Percentiles rank a stretch among this genome's conserved stretches.
Evolutionary conservation across 768 basidiomycete species (phyloP).

Genomic region (Boletus rubescentipes): DNA sequence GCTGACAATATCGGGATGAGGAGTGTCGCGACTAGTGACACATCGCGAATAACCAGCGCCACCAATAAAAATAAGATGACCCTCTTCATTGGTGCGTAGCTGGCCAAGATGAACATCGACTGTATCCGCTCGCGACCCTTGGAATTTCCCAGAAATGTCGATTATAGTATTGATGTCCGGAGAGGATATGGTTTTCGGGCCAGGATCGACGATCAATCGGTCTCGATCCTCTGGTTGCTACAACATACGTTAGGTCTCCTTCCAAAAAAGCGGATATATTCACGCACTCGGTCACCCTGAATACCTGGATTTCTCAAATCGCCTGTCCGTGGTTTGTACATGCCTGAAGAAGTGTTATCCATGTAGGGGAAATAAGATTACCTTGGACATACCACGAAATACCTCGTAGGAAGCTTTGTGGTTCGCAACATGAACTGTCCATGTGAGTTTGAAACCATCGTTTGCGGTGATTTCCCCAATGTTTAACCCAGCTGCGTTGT

Average conservation of each 20-base stretch:
- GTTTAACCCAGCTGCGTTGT: background rate
- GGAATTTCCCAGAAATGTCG: background rate
- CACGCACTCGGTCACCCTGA: background rate
- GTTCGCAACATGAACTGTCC: background rate
- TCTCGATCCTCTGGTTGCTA: background rate
- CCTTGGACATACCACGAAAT: background rate
- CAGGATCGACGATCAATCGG: background rate
- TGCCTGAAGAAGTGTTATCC: too few species aligned
- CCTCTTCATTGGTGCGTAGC: slow-evolving; percentile 5
- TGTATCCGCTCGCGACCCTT: background rate
- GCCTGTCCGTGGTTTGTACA: too few species aligned
- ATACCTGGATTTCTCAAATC: background rate
- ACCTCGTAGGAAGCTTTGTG: background rate
- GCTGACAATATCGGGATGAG: slow-evolving; percentile 25
- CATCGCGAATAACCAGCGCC: slow-evolving; percentile 25
- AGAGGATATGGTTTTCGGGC: background rate
- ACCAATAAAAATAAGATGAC: slow-evolving; percentile 33
- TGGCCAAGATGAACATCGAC: background rate
- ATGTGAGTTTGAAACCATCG: background rate
- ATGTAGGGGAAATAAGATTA: too few species aligned
- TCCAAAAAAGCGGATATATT: background rate
- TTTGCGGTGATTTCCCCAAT: background rate
- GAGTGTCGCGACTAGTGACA: slow-evolving; percentile 9
- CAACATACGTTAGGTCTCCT: too few species aligned
- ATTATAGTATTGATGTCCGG: background rate